Base-by-base conservation (phyloP, 306 rosid genomes). In the Luffa aegyptiaca region DNA sequence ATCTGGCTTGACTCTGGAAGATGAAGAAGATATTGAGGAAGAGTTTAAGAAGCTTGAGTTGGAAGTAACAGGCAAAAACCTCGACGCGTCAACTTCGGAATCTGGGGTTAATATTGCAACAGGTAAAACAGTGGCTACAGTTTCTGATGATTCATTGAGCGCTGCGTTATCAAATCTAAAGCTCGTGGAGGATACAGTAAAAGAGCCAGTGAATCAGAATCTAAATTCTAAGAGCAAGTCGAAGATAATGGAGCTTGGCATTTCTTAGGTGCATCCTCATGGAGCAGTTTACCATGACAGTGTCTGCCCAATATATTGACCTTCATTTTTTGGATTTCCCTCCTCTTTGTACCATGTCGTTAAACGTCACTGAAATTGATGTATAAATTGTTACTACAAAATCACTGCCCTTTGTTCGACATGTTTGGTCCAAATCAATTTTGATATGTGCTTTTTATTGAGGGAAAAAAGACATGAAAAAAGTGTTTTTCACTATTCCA, bases 21-120 rank as follows among this genome's bases (percentile, higher is more conserved):
- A 90, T 57, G 97, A 90, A 79, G 93, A 91, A 79, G 93, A 90
- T 81, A 84, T 92, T 49, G 93, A 95, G 86, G 93, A 87, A 78
- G 98, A 92, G 82, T 90, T 95, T 75, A 82, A 83, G 82, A 88
- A 85, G 80, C 86, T 92, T 74, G 97, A 91, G 90, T 81, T 89
- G 85, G 85, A 84, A 51, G 61, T 89, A 66, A 88, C 69, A 80
- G 58, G 76, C 79, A 75, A 81, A 80, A 81, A 81, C 58, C 48
- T 65, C 44, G 81, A 83, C 49, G 85, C 68, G 52, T 68, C 81
- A 21, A 76, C 52, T 18, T 72, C 83, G 0, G 79, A 80, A 78
- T 81, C 64, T 13, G 65, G 51, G 72, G 80, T 49, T 70, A 55
- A 63, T 17, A 39, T 52, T 64, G 70, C 71, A 20, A 86, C 82